Evolutionary conservation across 2,329 filamentous ascomycete species (phyloP), one percentile per base, ranked within the genome.

Genomic region (Fonsecaea pedrosoi): DNA sequence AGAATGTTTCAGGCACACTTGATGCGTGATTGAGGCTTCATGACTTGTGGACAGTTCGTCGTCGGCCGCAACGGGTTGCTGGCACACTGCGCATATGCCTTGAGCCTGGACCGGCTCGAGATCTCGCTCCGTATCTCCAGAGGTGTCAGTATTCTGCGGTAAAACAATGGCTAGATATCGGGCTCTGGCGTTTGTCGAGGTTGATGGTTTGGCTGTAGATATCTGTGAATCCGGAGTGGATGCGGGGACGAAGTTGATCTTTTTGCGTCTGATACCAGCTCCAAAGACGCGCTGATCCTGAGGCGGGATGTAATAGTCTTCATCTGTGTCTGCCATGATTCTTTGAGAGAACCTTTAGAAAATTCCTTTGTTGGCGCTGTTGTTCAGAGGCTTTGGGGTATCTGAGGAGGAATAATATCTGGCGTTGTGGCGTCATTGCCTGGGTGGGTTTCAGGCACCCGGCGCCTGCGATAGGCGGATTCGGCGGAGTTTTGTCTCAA

Each of bases 241-340:
- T 21, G 86, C 82, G 21, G 84, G 81, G 13, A 90, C 85, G 74
- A 90, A 90, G 5, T 82, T 80, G 53, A 90, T 83, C 60, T 79
- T 81, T 77, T 86, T 88, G 71, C 86, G 82, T 74, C 86, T 86
- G 60, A 90, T 83, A n/a, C 87, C 87, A 12, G 86, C 85, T 53
- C 86, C 85, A 70, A 89, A 90, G 64, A 85, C 83, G 12, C 83
- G 82, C 72, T 88, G 87, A 66, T 87, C 82, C 69, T 84, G 81
- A 4, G 87, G 79, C 0, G 87, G 87, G 2, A 85, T 78, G 18
- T 84, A 84, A 67, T 88, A 89, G 53, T 83, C 82, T 53, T 87
- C 84, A 25, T 86, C 83, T 74, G 77, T 18, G 55, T 66, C 48
- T 53, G 50, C 34, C 64, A 53, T 60, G 54, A 13, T 1, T 3